Evolutionary conservation across 345 rosid species (phyloP).

Genomic region (Mallotus nudiflorus): DNA sequence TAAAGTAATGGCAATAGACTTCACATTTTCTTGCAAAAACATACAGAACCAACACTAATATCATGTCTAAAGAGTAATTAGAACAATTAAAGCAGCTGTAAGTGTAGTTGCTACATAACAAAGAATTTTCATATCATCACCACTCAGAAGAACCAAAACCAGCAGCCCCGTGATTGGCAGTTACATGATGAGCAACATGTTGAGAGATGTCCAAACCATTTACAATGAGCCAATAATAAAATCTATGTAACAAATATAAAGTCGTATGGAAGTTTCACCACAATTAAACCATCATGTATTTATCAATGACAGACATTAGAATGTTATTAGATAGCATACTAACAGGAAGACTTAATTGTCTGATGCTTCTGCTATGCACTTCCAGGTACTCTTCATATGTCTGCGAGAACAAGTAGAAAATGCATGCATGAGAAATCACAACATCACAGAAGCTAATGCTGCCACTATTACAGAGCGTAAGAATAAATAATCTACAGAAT

Average conservation of each 20-base stretch:
- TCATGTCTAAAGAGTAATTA: not conserved
- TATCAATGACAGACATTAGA: constrained; percentile 3
- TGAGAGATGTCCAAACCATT: not conserved
- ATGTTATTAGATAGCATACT: constrained; percentile 42
- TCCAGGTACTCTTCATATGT: constrained; percentile 95
- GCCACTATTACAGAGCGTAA: not conserved
- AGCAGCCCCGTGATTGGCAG: not conserved
- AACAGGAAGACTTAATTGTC: constrained; percentile 55
- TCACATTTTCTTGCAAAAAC: not conserved
- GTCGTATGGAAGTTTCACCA: not conserved
- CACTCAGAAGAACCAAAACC: not conserved
- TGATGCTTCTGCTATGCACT: constrained; percentile 70
- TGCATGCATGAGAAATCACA: not conserved
- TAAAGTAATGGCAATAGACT: not conserved
- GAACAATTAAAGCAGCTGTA: not conserved
- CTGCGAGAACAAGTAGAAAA: constrained; percentile 44
- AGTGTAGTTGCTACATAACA: not conserved
- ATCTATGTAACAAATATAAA: not conserved
- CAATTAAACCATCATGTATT: not conserved
- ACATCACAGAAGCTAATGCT: not conserved
- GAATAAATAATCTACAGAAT: not conserved
- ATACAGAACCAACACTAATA: not conserved
- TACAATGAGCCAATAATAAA: not conserved
- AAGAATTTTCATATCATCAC: not conserved
- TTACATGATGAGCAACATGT: not conserved